These are phyloP conservation scores for Monosporascus sp. DNA, from an alignment of 2,329 filamentous ascomycete genomes.

Conservation along the genomic window DNA sequence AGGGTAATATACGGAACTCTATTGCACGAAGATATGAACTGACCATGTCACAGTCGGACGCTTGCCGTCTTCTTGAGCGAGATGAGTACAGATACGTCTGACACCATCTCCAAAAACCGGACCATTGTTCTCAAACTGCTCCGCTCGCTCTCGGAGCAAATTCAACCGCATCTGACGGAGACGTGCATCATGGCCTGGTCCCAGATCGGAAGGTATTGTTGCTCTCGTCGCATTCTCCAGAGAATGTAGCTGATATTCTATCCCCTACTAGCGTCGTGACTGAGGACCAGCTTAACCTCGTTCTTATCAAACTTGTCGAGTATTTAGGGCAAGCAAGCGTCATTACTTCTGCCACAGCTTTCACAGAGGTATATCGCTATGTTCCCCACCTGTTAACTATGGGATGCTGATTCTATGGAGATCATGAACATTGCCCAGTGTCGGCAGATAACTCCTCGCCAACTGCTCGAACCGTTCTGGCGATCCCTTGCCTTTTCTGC, in stretches of 20 bases:
- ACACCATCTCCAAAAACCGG: constrained; percentile 55
- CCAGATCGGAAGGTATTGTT: constrained; percentile 64
- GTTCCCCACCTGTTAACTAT: background rate
- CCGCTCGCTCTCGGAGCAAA: constrained; percentile 64
- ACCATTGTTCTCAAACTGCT: constrained; percentile 66
- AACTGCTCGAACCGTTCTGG: constrained; percentile 85
- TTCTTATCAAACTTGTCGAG: constrained; percentile 76
- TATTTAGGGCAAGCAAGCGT: constrained; percentile 81
- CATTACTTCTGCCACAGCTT: constrained; percentile 74
- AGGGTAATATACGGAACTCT: constrained; percentile 42
- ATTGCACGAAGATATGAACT: constrained; percentile 10
- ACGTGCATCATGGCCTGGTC: constrained; percentile 82
- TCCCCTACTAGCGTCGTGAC: constrained; percentile 50
- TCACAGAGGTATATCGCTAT: constrained; percentile 59
- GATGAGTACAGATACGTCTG: background rate
- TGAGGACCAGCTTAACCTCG: constrained; percentile 80
- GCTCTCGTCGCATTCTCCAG: background rate
- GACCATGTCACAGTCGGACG: constrained; percentile 43
- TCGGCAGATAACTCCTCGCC: constrained; percentile 55
- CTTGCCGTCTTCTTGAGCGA: constrained; percentile 60
- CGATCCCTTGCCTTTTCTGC: constrained; percentile 74
- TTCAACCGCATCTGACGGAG: constrained; percentile 65
- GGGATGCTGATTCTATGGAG: constrained; percentile 13
- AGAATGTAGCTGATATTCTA: constrained; percentile 2
- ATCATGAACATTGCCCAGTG: constrained; percentile 66